Base-by-base conservation (phyloP, 148 eudicot genomes). In the Oxyria digyna region DNA sequence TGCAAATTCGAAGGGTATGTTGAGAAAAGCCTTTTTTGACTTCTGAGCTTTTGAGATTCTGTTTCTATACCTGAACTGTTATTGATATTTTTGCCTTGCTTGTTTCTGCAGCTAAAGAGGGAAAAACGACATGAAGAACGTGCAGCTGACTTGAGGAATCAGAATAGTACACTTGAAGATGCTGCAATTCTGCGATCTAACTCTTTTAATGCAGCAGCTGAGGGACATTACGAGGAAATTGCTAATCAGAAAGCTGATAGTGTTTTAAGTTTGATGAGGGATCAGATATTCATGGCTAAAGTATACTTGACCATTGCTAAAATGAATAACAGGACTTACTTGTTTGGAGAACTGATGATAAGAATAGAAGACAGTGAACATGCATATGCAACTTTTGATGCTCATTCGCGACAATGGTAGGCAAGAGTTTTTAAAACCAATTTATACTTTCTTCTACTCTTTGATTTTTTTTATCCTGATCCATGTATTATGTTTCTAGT, bases 291-390 rank as follows among this genome's bases (percentile, higher is more conserved):
- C 73, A 94, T 88, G 96, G 97, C 92, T 15, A 86, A 83, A 77
- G 96, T 88, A 23, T 94, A 94, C 72, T 41, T 81, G 71, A 81
- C 96, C 77, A 71, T 94, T 80, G 99, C 97, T 48, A 82, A 78
- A 73, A 79, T 82, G 85, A 94, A 85, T 69, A 88, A 81, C 57
- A 88, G 83, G 81, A 76, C 65, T 65, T 87, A 78, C 69, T 77
- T 94, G 84, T 79, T 79, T 72, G 82, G 78, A 71, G 97, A 94
- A 73, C 81, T 94, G 72, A 92, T 90, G 74, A 78, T 55, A 46
- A 80, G 81, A 67, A 83, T 94, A 29, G 88, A 88, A 80, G 99
- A 94, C 81, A 86, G 99, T 72, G 96, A 90, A 68, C 99, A 86
- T 75, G 89, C 89, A 45, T 72, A 88, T 15, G 91, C 78, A 32